phyloP scores from a whole-genome alignment of 208 protist species.

The Balamuthia mandrillaris region DNA sequence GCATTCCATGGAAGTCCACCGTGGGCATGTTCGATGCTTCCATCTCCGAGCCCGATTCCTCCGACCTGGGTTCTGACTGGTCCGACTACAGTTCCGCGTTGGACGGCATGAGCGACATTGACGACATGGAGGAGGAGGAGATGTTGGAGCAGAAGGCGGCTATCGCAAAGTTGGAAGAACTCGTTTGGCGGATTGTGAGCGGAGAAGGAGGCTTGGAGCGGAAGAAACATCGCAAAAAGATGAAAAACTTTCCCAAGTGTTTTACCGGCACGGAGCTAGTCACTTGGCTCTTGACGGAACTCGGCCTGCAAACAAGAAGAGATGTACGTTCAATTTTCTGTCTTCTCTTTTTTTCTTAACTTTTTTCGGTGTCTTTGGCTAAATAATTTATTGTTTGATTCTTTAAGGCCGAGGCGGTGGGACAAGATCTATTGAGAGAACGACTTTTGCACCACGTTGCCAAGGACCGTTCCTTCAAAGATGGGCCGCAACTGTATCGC shows the following conservation, averaged over 20 bases:
- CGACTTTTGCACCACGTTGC: neutral
- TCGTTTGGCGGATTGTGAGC: neutral
- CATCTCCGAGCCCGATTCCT: too few species aligned
- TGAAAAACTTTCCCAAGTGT: conserved; percentile 7
- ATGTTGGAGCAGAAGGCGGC: too few species aligned
- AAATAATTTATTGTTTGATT: neutral
- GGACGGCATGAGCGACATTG: too few species aligned
- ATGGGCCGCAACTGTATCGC: neutral
- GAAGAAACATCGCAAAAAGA: neutral
- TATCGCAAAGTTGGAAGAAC: neutral
- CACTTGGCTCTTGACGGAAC: conserved; percentile 10
- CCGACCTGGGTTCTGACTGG: too few species aligned
- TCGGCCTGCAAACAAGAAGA: neutral
- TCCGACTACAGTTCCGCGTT: too few species aligned
- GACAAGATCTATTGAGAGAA: neutral
- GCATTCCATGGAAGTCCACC: too few species aligned
- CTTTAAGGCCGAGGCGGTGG: neutral
- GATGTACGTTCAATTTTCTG: neutral
- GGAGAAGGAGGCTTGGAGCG: conserved; percentile 24
- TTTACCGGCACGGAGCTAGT: conserved; percentile 1
- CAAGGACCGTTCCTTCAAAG: neutral
- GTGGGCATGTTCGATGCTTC: neutral
- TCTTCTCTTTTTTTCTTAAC: neutral
- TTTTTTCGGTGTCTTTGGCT: neutral
- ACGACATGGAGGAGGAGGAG: too few species aligned